Percentiles rank a stretch among this genome's conserved stretches.
Evolutionary conservation across 2,329 filamentous ascomycete genomes (phyloP).

Genomic region (Xylaria sp.): DNA sequence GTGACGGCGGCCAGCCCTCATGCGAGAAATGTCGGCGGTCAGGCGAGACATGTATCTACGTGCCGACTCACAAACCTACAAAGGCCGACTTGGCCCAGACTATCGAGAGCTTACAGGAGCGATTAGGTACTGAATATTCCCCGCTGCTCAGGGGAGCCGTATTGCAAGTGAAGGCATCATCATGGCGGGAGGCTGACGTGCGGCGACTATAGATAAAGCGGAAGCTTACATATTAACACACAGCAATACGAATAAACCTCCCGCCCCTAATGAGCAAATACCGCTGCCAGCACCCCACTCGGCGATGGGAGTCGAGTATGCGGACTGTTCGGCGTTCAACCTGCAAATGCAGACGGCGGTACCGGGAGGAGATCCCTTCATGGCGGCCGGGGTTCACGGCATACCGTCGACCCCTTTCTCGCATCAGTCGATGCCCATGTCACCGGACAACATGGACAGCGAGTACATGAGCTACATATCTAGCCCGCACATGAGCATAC

Average conservation of each 20-base stretch:
- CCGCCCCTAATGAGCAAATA: conserved; percentile 5
- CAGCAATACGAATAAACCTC: conserved; percentile 18
- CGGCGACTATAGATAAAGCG: conserved; percentile 29
- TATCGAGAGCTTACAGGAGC: conserved; percentile 35
- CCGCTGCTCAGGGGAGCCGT: background rate
- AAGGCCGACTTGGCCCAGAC: conserved; percentile 35
- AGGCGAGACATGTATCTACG: conserved; percentile 35
- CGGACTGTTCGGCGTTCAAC: conserved; percentile 25
- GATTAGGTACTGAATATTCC: conserved; percentile 31
- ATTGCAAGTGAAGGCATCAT: background rate
- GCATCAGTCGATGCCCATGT: conserved; percentile 27
- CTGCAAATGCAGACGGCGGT: conserved; percentile 21
- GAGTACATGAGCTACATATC: conserved; percentile 30
- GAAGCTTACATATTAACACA: conserved; percentile 34
- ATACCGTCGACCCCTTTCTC: conserved; percentile 27
- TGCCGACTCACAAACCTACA: conserved; percentile 34
- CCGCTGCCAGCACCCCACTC: conserved; percentile 24
- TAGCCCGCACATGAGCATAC: conserved; percentile 23
- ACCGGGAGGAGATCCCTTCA: conserved; percentile 21
- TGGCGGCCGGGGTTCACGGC: conserved; percentile 19
- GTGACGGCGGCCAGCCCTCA: conserved; percentile 32
- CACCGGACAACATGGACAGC: conserved; percentile 27
- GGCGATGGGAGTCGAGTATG: conserved; percentile 25
- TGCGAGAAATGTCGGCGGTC: conserved; percentile 36
- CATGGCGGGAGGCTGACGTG: conserved; percentile 19